Evolutionary conservation across 768 basidiomycete genomes (phyloP), one percentile per base, ranked within the genome.

Genomic region (Hydnomerulius pinastri): DNA sequence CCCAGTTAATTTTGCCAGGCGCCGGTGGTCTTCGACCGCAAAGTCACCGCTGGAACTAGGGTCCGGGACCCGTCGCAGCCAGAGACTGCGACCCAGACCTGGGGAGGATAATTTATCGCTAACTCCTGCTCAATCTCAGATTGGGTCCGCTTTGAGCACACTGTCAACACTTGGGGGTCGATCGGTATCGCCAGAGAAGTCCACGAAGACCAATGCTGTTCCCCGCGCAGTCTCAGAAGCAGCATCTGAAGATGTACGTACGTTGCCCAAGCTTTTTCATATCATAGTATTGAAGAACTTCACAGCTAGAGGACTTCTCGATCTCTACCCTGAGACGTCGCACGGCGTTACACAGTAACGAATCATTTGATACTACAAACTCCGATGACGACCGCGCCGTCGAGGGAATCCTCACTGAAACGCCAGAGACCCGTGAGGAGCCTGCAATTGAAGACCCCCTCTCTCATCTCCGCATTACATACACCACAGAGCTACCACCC

Each of bases 1-100:
- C 30, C 84, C 84, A n/a, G 75, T 78, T 64, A 76, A 77, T 56
- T 84, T 81, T 62, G 83, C 84, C 7, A 78, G 77, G 57, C 78
- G 80, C 46, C 78, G 83, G 50, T 85, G 84, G 84, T 77, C 71
- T 53, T 76, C 75, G 35, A 59, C 66, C 18, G 61, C 71, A 29
- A 68, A 67, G 57, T 71, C 72, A 40, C 65, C 66, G 29, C 53
- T 68, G 48, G 68, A 67, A 35, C 64, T 67, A 51, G 72, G 69
- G 52, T 56, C 57, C 7, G 65, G 61, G 43, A 67, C 64, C 23
- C 70, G 67, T 37, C 69, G 67, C 36, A 69, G 69, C 54, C 68
- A 69, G 46, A 63, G 67, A 55, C 59, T 69, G 56, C 68, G 67
- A 51, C 68, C 69, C 43, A 61, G 60, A 53, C 56, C 53, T 58